These are phyloP conservation scores for Dryas drummondii DNA, from an alignment of 306 rosid genomes.

Conservation along the genomic window DNA sequence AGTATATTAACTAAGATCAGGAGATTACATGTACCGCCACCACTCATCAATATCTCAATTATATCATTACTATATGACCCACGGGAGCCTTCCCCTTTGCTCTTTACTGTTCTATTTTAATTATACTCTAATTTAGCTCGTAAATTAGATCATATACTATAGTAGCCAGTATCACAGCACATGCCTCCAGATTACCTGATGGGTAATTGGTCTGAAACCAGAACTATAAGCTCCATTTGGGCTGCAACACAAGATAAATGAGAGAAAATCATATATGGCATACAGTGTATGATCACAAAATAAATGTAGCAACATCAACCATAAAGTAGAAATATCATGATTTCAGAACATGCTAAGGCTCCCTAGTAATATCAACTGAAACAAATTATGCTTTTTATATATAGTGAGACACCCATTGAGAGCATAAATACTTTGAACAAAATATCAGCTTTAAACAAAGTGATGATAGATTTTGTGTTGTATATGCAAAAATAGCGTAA, in stretches of 20 bases:
- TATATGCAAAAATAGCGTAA: neutral
- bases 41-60: neutral
- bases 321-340: neutral
- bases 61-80: neutral
- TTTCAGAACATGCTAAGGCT: neutral
- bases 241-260: conserved; percentile 47
- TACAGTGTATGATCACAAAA: neutral
- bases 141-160: neutral
- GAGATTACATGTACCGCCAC: no score
- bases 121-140: neutral
- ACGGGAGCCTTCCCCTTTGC: neutral
- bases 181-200: conserved; percentile 88
- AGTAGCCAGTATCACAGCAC: conserved; percentile 30
- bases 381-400: neutral
- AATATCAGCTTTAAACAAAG: neutral
- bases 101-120: neutral
- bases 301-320: neutral
- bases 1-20: neutral
- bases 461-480: neutral
- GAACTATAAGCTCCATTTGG: conserved; percentile 95
- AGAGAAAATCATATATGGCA: neutral
- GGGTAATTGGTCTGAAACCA: conserved; percentile 95
- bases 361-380: neutral
- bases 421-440: neutral
- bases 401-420: neutral